Percentiles rank a stretch among this genome's conserved stretches.
Evolutionary conservation across 2,329 filamentous ascomycete genomes (phyloP).

Genomic region (Phialophora chinensis): DNA sequence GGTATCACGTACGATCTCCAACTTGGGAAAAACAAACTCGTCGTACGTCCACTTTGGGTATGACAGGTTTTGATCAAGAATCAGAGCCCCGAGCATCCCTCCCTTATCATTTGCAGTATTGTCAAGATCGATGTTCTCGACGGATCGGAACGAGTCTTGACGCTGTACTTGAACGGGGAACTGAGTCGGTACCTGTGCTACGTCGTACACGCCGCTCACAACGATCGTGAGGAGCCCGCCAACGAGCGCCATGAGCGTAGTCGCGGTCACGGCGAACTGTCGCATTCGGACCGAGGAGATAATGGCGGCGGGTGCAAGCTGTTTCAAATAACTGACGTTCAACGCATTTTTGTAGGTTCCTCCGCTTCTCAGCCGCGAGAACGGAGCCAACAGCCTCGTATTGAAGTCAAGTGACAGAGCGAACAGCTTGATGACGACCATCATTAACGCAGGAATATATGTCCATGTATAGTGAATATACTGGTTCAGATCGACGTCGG

Average conservation of each 20-base stretch:
- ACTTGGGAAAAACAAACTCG: conserved; percentile 20
- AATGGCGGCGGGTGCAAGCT: background rate
- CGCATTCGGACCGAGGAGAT: background rate
- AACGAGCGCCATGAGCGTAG: background rate
- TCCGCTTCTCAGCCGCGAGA: background rate
- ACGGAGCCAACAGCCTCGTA: conserved; percentile 1
- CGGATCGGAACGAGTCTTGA: conserved; percentile 1
- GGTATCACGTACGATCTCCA: background rate
- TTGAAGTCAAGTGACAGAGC: conserved; percentile 1
- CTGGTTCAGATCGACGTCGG: background rate
- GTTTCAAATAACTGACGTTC: conserved; percentile 8
- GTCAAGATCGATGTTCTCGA: background rate
- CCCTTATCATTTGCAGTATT: background rate
- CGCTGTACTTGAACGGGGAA: background rate
- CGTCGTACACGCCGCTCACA: conserved; percentile 4
- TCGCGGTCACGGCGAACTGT: background rate
- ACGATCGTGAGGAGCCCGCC: background rate
- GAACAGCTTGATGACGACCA: conserved; percentile 1
- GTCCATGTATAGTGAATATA: conserved; percentile 6
- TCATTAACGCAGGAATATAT: background rate
- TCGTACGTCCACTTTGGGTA: conserved; percentile 30
- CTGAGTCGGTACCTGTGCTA: background rate
- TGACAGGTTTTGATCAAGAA: conserved; percentile 30
- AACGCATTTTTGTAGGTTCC: conserved; percentile 1
- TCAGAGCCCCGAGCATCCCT: conserved; percentile 3